These are phyloP conservation scores for Schizothecium vesticola DNA, from an alignment of 495 filamentous ascomycete species.

Conservation along the genomic window DNA sequence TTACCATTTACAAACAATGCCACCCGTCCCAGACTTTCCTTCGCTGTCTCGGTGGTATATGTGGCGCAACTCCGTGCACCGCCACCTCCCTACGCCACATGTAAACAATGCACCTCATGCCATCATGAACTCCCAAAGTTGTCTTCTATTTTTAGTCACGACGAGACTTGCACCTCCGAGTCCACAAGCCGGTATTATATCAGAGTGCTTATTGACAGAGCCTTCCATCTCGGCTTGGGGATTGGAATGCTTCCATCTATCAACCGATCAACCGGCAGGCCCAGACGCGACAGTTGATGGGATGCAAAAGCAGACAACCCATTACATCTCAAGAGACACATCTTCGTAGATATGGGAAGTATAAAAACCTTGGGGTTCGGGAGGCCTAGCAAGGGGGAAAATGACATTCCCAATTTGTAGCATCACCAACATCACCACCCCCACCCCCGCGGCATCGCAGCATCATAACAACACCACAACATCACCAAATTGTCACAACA, in stretches of 20 bases:
- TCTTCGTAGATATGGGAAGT: background rate
- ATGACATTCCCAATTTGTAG: too few species aligned
- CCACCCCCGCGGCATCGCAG: too few species aligned
- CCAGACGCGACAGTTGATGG: background rate
- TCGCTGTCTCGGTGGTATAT: background rate
- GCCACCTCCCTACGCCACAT: background rate
- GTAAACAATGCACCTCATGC: background rate
- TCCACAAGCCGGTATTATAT: background rate
- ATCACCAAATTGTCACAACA: background rate
- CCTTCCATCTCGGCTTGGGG: background rate
- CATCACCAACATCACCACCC: background rate
- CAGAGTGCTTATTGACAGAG: background rate
- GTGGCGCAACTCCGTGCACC: background rate
- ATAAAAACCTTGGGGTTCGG: background rate
- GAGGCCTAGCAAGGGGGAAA: background rate
- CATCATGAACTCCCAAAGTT: background rate
- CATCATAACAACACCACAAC: background rate
- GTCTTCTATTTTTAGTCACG: background rate
- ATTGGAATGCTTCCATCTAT: background rate
- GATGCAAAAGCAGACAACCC: background rate
- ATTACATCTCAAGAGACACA: background rate
- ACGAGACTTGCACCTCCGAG: too few species aligned
- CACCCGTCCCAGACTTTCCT: background rate
- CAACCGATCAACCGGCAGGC: background rate
- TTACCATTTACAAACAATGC: background rate